phyloP scores from a whole-genome alignment of 75 land plant genomes.

The Pinus albicaulis region DNA sequence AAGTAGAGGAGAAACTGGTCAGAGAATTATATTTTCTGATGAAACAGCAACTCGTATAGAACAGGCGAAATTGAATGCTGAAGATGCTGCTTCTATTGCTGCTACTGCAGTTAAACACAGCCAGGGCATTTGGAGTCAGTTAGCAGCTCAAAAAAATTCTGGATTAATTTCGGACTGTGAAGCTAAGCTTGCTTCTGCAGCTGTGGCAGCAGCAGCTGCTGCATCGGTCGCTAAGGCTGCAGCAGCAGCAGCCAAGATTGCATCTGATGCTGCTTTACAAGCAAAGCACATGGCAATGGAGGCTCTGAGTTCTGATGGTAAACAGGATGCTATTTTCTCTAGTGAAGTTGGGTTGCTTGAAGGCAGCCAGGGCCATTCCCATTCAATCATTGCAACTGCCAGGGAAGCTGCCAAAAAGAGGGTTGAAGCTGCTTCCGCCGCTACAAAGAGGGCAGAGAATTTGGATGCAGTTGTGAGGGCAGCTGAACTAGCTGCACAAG shows the following conservation, averaged over 20 bases:
- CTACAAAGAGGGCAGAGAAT: conserved; percentile 70
- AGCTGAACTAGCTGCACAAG: conserved; percentile 89
- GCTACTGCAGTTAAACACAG: conserved; percentile 59
- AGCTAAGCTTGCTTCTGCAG: conserved; percentile 65
- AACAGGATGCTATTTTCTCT: background rate
- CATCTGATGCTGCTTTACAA: conserved; percentile 74
- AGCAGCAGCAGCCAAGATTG: conserved; percentile 82
- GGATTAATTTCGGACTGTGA: conserved; percentile 47
- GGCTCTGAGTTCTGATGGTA: conserved; percentile 32
- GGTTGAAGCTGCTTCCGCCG: conserved; percentile 74
- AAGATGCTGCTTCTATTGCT: conserved; percentile 66
- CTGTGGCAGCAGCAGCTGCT: conserved; percentile 73
- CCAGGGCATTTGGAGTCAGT: conserved; percentile 59
- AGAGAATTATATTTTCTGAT: conserved; percentile 27
- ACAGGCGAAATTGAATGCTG: conserved; percentile 57
- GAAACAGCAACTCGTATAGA: conserved; percentile 35
- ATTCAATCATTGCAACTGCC: conserved; percentile 52
- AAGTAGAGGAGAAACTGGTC: conserved; percentile 13
- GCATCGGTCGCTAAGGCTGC: conserved; percentile 92
- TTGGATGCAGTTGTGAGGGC: conserved; percentile 87
- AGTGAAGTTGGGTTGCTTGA: conserved; percentile 13
- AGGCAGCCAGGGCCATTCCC: conserved; percentile 18
- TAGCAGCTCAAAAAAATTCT: conserved; percentile 41
- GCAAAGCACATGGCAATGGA: conserved; percentile 71
- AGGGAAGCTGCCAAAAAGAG: conserved; percentile 54